Conservation (phyloP, 208 protist genomes). For the Borovskyia barvae region DNA sequence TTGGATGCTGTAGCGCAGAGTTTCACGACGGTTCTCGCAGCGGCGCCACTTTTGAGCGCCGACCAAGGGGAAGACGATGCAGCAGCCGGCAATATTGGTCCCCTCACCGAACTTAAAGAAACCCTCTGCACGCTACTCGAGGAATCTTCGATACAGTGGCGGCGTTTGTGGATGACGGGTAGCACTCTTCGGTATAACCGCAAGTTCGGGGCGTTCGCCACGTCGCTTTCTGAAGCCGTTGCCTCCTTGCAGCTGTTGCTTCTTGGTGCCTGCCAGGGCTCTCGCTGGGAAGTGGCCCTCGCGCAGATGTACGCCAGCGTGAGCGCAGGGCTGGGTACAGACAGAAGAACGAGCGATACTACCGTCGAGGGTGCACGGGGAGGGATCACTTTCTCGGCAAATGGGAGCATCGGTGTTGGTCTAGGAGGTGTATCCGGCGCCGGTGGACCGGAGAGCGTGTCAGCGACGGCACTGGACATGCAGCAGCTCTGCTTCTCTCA, state of each 20-base stretch:
- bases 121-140: conserved; percentile 39
- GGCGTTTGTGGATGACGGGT: conserved; percentile 6
- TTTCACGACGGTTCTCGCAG: conserved; percentile 31
- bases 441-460: not conserved
- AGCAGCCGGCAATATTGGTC: not conserved
- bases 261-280: conserved; percentile 59
- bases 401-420: too few relatives aligned
- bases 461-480: conserved; percentile 12
- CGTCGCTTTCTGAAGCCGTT: conserved; percentile 49
- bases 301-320: conserved; percentile 14
- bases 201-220: conserved; percentile 7
- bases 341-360: too few relatives aligned
- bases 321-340: not conserved
- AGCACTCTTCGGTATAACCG: not conserved
- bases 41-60: conserved; percentile 23
- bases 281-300: conserved; percentile 24
- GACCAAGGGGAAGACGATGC: conserved; percentile 17
- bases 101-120: conserved; percentile 31
- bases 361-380: not conserved
- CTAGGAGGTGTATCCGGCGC: not conserved
- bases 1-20: conserved; percentile 32
- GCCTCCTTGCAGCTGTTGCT: conserved; percentile 70
- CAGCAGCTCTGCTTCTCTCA: conserved; percentile 35
- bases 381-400: not conserved
- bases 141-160: conserved; percentile 36